Base-by-base conservation (phyloP, 1,284 basidiomycete genomes). In the Pseudozyma sp. region DNA sequence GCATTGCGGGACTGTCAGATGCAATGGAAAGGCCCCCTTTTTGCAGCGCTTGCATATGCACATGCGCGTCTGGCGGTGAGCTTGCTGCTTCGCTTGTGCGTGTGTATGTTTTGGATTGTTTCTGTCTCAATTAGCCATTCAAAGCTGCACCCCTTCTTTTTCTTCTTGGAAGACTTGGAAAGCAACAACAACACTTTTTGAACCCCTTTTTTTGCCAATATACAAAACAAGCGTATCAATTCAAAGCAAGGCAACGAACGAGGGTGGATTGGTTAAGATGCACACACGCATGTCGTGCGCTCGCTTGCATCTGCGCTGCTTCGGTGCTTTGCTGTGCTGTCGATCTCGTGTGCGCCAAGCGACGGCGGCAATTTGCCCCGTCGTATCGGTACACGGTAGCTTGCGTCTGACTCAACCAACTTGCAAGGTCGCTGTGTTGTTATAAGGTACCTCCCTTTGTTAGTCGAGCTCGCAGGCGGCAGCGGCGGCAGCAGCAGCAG, bases 91-190 rank as follows among this genome's bases (percentile, higher is more conserved):
- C 24, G 7, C 17, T 4, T 29, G 16, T 52, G 37, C 40, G 43
- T 35, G 45, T 48, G 51, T 53, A 46, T 61, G 58, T 43, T 62
- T 54, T 54, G 52, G 46, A 47, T 24, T 53, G 44, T 39, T 24
- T 24, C 4, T 24, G 24, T 24, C 24, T 24, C 24, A 24, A 24
- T 24, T 24, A 24, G 24, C 24, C 24, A 24, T 37, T 37, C 35
- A 37, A 33, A 34, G 35, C 30, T 39, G 46, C 31, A 50, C 46
- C 34, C 51, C 50, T 43, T 35, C 24, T 33, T n/a, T 47, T 54
- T 48, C 50, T 58, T 45, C 54, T 47, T 52, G 37, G 29, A 42
- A 46, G 35, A 33, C 17, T 11, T 19, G 9, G 5, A 49, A 35
- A 47, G 17, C 30, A 31, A 47, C 30, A 47, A 24, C 45, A 16